Base-by-base conservation (phyloP, 257 asterid species). In the Nicotiana noctiflora region DNA sequence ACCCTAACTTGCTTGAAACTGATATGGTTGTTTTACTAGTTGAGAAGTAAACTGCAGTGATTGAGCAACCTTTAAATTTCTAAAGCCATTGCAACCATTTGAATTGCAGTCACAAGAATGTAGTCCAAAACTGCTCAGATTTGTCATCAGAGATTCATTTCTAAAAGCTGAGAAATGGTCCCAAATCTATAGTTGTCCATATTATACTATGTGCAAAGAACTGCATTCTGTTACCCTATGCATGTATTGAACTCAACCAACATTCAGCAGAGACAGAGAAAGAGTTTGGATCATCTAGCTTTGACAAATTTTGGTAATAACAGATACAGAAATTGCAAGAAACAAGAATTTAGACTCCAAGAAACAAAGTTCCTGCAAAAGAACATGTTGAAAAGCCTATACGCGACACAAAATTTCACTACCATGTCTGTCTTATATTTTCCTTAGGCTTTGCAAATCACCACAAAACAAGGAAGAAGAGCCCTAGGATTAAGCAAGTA, bases 391-490 rank as follows among this genome's bases (percentile, higher is more conserved):
- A 72, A 68, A 85, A 55, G 56, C 70, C 79, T 63, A 63, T 75
- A 17, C 75, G 61, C 56, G 12, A 79, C 10, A 37, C 63, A 51
- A 84, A 76, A 67, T 52, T 19, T 66, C 67, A 29, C 12, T 6
- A 21, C 21, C 19, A 21, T 25, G 68, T 6, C 37, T n/a, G 63
- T 6, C 37, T 77, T 44, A 11, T n/a, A 56, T n/a, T 64, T 67
- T 21, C 63, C 53, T 91, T 86, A 89, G 18, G 78, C 67, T 83
- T 90, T 95, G 88, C 98, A 95, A 25, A 95, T 87, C 49, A 95
- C 97, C 78, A 93, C 97, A 84, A 95, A 95, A 78, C 98, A 95
- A 64, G 98, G 98, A 72, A 95, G 97, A 27, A 95, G 90, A 61
- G 98, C 98, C 68, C 87, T 91, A 18, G 98, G 91, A 75, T 85